Evolutionary conservation across 306 rosid genomes (phyloP), one percentile per base, ranked within the genome.

Genomic region (Astragalus membranaceus): DNA sequence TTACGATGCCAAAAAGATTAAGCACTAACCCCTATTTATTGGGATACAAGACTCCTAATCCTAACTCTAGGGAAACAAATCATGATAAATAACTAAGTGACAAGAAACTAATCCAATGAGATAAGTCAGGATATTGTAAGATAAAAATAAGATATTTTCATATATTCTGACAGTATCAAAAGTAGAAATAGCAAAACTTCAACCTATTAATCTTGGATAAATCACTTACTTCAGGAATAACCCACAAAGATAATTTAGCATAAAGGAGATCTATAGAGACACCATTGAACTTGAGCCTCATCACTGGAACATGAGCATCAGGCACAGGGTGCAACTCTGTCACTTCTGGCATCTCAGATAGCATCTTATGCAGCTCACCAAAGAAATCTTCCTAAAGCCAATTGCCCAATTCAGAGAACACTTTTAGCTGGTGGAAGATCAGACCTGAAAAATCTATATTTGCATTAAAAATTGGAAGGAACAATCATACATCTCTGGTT

Each of bases 321-420:
- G 96, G 97, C 64, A 94, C 99, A 64, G 99, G 97, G 73, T 88
- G 97, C 78, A 94, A 72, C 73, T 94, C 99, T 12, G 89, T 80
- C 52, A 94, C 98, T 88, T 91, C 99, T 13, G 92, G 79, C 96
- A 91, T 88, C 81, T 87, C 92, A 17, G 88, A 82, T 29, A 94
- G 82, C 92, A 90, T 87, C 67, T 54, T 90, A 61, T 77, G 70
- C 5, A 90, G 84, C 81, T 84, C 96, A 4, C 97, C 96, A 77
- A 94, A 94, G 79, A 94, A 94, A 86, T 91, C 97, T 61, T 87
- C 96, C 97, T 94, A 77, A 69, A 69, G 68, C 52, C 79, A 74
- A 71, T 61, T 63, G 69, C 68, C 52, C 79, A 74, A 71, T 57
- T 63, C 14, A 76, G 74, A 77, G 51, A 76, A 63, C 46, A 69